Conservation (phyloP, 192 early-diverging fungal genomes). For the Umbelopsis sp. region DNA sequence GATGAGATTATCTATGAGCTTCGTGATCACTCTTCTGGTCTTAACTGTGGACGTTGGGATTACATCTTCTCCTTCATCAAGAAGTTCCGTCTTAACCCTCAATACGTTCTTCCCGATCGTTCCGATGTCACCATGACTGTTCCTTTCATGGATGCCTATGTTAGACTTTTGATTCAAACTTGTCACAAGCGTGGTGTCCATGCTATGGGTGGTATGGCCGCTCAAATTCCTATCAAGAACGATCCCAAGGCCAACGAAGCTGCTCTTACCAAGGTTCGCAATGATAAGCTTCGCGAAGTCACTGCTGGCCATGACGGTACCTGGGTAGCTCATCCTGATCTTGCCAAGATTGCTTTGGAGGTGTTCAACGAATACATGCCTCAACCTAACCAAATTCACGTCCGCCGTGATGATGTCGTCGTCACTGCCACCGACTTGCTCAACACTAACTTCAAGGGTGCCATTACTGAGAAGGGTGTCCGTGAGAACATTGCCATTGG, state of each 20-base stretch:
- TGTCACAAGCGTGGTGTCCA: slow-evolving; percentile 98
- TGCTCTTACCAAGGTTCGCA: slow-evolving; percentile 91
- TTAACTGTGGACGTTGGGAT: slow-evolving; percentile 99
- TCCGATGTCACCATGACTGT: slow-evolving; percentile 90
- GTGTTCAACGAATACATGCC: slow-evolving; percentile 97
- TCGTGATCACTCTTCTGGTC: slow-evolving; percentile 95
- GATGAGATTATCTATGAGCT: slow-evolving; percentile 99
- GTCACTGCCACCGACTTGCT: slow-evolving; percentile 85
- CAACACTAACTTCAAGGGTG: slow-evolving; percentile 70
- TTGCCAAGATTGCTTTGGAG: slow-evolving; percentile 86
- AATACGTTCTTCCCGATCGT: slow-evolving; percentile 90
- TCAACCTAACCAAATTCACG: slow-evolving; percentile 92
- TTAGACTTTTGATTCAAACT: slow-evolving; percentile 95
- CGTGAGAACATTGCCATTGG: slow-evolving; percentile 92
- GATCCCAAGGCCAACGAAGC: slow-evolving; percentile 86
- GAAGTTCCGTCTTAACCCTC: slow-evolving; percentile 88
- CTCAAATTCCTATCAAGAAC: slow-evolving; percentile 98
- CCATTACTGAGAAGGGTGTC: slow-evolving; percentile 90
- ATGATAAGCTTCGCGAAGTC: slow-evolving; percentile 96
- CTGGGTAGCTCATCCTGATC: slow-evolving; percentile 97
- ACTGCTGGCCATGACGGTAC: slow-evolving; percentile 94
- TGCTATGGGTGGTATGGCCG: slow-evolving; percentile 99
- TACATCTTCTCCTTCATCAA: slow-evolving; percentile 99
- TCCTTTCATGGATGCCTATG: slow-evolving; percentile 99
- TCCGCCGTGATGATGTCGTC: slow-evolving; percentile 89